Evolutionary conservation across 2,329 filamentous ascomycete genomes (phyloP).

Genomic region (Cyphellophora europaea): DNA sequence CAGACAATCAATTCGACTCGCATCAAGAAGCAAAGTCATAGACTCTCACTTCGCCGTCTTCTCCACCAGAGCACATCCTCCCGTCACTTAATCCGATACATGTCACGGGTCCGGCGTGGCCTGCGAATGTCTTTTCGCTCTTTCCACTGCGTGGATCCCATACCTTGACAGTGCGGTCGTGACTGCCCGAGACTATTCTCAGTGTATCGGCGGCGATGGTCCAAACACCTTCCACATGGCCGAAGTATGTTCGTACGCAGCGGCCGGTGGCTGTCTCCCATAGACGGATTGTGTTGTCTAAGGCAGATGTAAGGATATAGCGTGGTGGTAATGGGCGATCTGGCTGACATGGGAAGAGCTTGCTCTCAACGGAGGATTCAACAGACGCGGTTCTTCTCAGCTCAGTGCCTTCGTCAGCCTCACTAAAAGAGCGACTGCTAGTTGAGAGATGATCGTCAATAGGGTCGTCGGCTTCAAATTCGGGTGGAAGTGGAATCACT

Average conservation of each 20-base stretch:
- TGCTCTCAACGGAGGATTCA: not conserved
- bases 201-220: conserved; percentile 80
- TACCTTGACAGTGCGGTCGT: conserved; percentile 90
- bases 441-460: conserved; percentile 55
- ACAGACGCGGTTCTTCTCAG: not conserved
- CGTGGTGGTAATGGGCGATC: conserved; percentile 66
- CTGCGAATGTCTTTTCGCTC: conserved; percentile 85
- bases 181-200: conserved; percentile 77
- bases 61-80: conserved; percentile 80
- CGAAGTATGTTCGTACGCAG: conserved; percentile 88
- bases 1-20: not conserved
- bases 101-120: conserved; percentile 83
- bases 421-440: conserved; percentile 18
- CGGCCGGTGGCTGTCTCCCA: conserved; percentile 80
- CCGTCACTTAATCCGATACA: conserved; percentile 87
- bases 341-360: conserved; percentile 26
- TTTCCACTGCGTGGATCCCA: conserved; percentile 91
- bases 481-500: conserved; percentile 69
- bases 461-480: conserved; percentile 78
- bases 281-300: conserved; percentile 83
- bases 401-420: not conserved
- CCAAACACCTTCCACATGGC: conserved; percentile 95
- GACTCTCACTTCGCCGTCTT: conserved; percentile 83
- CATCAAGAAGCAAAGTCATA: conserved; percentile 55
- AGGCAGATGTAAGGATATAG: conserved; percentile 86